phyloP scores from a whole-genome alignment of 805 yeast species.

The Torulaspora maleeae region DNA sequence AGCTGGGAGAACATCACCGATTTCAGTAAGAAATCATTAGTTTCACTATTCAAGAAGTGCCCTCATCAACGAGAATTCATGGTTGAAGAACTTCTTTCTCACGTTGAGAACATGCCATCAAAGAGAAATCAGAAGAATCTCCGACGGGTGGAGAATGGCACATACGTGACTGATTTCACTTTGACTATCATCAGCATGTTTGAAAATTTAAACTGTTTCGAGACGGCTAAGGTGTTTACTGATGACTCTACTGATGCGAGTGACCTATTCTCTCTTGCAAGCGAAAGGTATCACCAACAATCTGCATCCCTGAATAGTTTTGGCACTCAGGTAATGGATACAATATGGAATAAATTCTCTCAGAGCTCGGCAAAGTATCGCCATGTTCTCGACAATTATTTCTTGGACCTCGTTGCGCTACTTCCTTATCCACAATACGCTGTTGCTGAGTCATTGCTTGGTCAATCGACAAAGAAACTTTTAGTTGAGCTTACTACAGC shows the following conservation, averaged over 20 bases:
- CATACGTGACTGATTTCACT: constrained; percentile 29
- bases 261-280: background rate
- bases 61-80: constrained; percentile 56
- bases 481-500: constrained; percentile 38
- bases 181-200: constrained; percentile 26
- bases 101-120: constrained; percentile 46
- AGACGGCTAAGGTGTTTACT: constrained; percentile 3
- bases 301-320: constrained; percentile 6
- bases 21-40: constrained; percentile 27
- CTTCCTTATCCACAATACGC: constrained; percentile 59
- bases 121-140: constrained; percentile 36
- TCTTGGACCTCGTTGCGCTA: constrained; percentile 52
- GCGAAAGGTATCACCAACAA: constrained; percentile 1
- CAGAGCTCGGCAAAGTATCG: constrained; percentile 33
- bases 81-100: constrained; percentile 53
- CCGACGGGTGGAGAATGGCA: constrained; percentile 15
- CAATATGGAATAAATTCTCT: constrained; percentile 21
- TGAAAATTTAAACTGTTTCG: constrained; percentile 22
- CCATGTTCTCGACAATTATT: constrained; percentile 46
- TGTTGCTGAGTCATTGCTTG: constrained; percentile 48
- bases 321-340: constrained; percentile 27
- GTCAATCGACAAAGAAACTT: constrained; percentile 43
- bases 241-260: background rate
- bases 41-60: constrained; percentile 39
- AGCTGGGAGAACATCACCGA: constrained; percentile 23